Evolutionary conservation across 345 rosid genomes (phyloP).

Genomic region (Linum lewisii): DNA sequence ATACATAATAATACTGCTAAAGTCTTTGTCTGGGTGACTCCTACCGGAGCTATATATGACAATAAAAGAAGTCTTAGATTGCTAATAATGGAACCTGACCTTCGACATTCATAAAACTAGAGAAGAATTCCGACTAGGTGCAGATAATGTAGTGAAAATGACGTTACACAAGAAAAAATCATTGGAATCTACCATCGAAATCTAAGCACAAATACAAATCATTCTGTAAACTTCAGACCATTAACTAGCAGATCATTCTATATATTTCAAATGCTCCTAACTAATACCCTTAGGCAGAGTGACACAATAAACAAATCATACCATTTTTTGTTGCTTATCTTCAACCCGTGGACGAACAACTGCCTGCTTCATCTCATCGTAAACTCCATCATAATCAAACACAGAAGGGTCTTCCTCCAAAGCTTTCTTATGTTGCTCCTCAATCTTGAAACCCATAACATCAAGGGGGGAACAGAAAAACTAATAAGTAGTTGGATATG

Average conservation of each 20-base stretch:
- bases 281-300: not conserved
- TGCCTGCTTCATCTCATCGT: constrained; percentile 67
- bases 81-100: not conserved
- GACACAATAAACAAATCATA: constrained; percentile 10
- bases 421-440: constrained; percentile 79
- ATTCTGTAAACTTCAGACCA: too few relatives aligned
- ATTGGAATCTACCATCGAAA: not conserved
- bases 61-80: too few relatives aligned
- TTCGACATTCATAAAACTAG: not conserved
- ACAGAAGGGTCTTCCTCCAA: constrained; percentile 76
- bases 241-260: too few relatives aligned
- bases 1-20: too few relatives aligned
- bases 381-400: constrained; percentile 77
- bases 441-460: constrained; percentile 54
- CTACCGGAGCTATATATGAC: too few relatives aligned
- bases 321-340: constrained; percentile 70
- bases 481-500: not conserved
- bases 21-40: too few relatives aligned
- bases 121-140: too few relatives aligned
- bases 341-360: constrained; percentile 36
- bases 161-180: too few relatives aligned
- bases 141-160: too few relatives aligned
- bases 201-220: too few relatives aligned
- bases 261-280: too few relatives aligned
- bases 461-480: not conserved